Conservation (phyloP, 208 protist species). For the Leishmania major region DNA sequence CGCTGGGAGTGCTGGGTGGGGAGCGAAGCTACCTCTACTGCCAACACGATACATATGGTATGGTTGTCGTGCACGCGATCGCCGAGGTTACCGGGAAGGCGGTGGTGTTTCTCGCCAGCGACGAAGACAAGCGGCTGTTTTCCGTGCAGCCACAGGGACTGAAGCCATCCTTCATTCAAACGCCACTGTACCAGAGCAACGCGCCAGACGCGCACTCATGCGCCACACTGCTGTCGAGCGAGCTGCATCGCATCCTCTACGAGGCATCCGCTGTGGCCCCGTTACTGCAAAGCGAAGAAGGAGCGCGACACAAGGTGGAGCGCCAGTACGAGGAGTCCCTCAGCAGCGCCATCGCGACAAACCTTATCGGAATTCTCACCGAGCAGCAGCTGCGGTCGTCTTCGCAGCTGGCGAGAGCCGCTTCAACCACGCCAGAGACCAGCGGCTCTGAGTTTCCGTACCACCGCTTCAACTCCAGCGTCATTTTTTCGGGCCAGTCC, state of each 20-base stretch:
- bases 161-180: constrained; percentile 84
- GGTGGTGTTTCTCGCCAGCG: constrained; percentile 73
- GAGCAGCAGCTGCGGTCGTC: constrained; percentile 9
- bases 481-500: constrained; percentile 36
- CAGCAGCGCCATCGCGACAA: constrained; percentile 39
- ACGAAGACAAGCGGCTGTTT: constrained; percentile 77
- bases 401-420: not conserved
- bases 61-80: constrained; percentile 78
- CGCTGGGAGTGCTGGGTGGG: constrained; percentile 79
- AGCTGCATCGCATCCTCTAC: constrained; percentile 61
- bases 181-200: constrained; percentile 61
- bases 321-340: constrained; percentile 39
- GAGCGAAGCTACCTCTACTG: constrained; percentile 84
- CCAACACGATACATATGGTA: constrained; percentile 83
- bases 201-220: constrained; percentile 53
- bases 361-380: constrained; percentile 48
- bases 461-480: constrained; percentile 14
- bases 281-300: constrained; percentile 63
- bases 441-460: not conserved
- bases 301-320: constrained; percentile 54
- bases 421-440: not conserved
- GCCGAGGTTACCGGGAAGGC: constrained; percentile 68
- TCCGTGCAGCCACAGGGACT: constrained; percentile 55
- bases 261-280: constrained; percentile 69
- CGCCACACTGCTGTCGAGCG: constrained; percentile 51